Evolutionary conservation across 108 stramenopile species (phyloP), one percentile per base, ranked within the genome.

Genomic region (Parmales sp.): DNA sequence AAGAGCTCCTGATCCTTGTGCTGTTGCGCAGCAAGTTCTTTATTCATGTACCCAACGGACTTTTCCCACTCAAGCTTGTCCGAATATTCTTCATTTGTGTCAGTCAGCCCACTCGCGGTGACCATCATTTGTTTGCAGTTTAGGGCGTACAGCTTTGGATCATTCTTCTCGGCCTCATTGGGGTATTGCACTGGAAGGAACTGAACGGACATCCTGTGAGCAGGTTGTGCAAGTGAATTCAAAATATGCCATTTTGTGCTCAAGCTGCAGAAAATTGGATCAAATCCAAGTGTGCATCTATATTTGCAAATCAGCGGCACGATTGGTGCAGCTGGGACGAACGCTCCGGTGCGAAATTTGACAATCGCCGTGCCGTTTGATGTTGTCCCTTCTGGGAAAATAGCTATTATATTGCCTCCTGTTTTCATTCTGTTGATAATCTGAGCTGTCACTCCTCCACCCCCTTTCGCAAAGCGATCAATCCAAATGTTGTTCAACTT

Each of bases 301-400:
- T 46, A 76, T 22, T 44, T 36, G 20, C 75, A 39, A 9, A 64
- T 37, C 16, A 76, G 67, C 0, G 79, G 79, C 67, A 76, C 69
- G 44, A 74, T 69, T 1, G 69, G 45, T 11, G 26, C 63, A 0
- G 28, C 25, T 2, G 73, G 73, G 37, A 28, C 69, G 23, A 74
- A 74, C 20, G 73, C 73, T 11, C 73, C 73, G 38, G 18, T 18
- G 28, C 63, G 51, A 43, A 74, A 74, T 8, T 50, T 25, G 48
- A 70, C 64, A 18, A 74, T 34, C 36, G 68, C 68, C 18, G 26
- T 39, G 38, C 73, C 68, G 64, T 68, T 74, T 13, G 63, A 48
- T 29, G 68, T 69, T 18, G 73, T 74, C 6, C 69, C 73, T 46
- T 74, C 73, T 28, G 73, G 73, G 39, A 74, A 74, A 18, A 74